Base-by-base conservation (phyloP, 164 flowering plant genomes). In the Taxillus chinensis region DNA sequence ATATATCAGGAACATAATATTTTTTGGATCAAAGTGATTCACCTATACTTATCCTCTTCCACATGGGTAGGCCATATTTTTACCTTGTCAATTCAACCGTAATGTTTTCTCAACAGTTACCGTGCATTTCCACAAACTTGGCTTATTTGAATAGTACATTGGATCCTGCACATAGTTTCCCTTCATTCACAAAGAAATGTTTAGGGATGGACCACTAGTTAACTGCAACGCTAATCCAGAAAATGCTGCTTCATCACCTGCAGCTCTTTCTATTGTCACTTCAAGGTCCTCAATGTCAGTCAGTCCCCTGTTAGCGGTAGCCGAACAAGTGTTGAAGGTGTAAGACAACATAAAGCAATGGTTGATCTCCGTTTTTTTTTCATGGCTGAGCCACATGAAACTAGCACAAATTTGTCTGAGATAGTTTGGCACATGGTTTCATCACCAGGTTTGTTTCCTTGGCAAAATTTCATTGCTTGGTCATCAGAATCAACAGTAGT, bases 91-190 rank as follows among this genome's bases (percentile, higher is more conserved):
- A 70, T 45, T 95, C 92, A n/a, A 71, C 78, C 66, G 83, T 88
- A 38, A 88, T 78, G 62, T 93, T 97, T 75, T 88, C 97, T 68
- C 97, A 79, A 70, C 96, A 86, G 74, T 90, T 93, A 52, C 97
- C 98, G 71, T 93, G 98, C 98, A 88, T 93, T 73, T 93, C 96
- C 39, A 93, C 62, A 65, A 93, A 89, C 67, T 93, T 54, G 88
- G 92, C 70, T 93, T 93, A 78, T 90, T 88, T 55, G 97, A 76
- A 78, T 93, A 85, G 73, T 13, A 90, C 88, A 74, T 88, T 88
- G 55, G 97, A 86, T 40, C 97, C 96, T 6, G 95, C 90, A 27
- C 58, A n/a, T 49, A 90, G 74, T 74, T 79, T 83, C 61, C 97
- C 98, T 3, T 97, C 66, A 71, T 92, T 90, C 3, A 92, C 77